phyloP scores from a whole-genome alignment of 805 yeast species.

The Ogataea corticis region DNA sequence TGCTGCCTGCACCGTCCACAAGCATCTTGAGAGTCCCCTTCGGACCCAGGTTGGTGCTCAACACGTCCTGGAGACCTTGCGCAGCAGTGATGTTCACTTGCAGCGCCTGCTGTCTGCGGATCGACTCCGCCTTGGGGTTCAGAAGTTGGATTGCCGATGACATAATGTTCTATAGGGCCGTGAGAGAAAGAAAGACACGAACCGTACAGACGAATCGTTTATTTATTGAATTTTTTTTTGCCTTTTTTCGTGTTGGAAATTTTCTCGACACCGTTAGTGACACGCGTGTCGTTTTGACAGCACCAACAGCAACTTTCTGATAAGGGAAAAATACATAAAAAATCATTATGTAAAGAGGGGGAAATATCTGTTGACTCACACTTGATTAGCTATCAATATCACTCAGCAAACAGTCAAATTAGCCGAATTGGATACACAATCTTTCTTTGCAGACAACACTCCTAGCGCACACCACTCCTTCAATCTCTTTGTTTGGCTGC shows the following conservation, averaged over 20 bases:
- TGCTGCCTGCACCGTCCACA: conserved; percentile 95
- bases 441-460: no score
- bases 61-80: conserved; percentile 90
- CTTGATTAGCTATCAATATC: no score
- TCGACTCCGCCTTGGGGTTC: conserved; percentile 97
- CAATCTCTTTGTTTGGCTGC: background rate
- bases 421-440: no score
- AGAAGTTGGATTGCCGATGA: conserved; percentile 79
- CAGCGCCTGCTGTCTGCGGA: conserved; percentile 91
- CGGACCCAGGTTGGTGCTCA: conserved; percentile 92
- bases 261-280: conserved; percentile 13
- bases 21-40: conserved; percentile 95
- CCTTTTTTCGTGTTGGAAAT: conserved; percentile 17
- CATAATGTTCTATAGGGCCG: conserved; percentile 18
- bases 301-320: conserved; percentile 5
- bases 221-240: background rate
- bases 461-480: no score
- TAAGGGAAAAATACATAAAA: conserved; percentile 8
- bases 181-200: background rate
- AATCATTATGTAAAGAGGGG: background rate
- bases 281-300: conserved; percentile 11
- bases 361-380: no score
- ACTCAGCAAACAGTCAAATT: no score
- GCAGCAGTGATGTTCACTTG: conserved; percentile 96
- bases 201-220: no score